Evolutionary conservation across 306 rosid genomes (phyloP).

Genomic region (Malus asiatica): DNA sequence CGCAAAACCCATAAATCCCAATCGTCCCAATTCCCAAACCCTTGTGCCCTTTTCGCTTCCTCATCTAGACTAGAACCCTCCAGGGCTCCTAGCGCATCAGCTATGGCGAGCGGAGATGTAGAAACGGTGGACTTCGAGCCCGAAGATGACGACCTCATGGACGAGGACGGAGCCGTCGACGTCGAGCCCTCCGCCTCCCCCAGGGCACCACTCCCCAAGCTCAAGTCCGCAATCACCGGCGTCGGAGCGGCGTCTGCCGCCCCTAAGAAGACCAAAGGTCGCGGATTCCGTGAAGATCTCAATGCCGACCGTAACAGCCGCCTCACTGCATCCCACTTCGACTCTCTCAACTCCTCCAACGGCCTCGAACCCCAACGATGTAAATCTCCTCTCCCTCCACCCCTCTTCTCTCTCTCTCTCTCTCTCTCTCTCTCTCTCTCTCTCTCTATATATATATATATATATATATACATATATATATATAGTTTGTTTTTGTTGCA

Average conservation of each 20-base stretch:
- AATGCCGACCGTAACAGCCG: constrained; percentile 63
- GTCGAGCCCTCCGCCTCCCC: constrained; percentile 70
- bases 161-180: constrained; percentile 82
- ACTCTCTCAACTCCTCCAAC: constrained; percentile 63
- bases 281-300: constrained; percentile 84
- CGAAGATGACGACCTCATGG: constrained; percentile 98
- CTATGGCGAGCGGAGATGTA: constrained; percentile 68
- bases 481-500: not conserved
- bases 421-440: not conserved
- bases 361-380: constrained; percentile 95
- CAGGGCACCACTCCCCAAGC: constrained; percentile 69
- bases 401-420: not conserved
- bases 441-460: accelerated
- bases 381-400: constrained; percentile 14
- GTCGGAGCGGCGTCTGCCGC: constrained; percentile 41
- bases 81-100: constrained; percentile 14
- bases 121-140: constrained; percentile 98
- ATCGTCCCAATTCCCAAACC: not conserved
- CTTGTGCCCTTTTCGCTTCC: not conserved
- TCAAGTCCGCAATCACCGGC: constrained; percentile 89
- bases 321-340: constrained; percentile 71
- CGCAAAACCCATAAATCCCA: not conserved
- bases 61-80: not conserved
- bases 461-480: not conserved
- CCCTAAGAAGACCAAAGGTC: constrained; percentile 84